These are phyloP conservation scores for Saitozyma sp. DNA, from an alignment of 768 basidiomycete genomes.

Conservation along the genomic window DNA sequence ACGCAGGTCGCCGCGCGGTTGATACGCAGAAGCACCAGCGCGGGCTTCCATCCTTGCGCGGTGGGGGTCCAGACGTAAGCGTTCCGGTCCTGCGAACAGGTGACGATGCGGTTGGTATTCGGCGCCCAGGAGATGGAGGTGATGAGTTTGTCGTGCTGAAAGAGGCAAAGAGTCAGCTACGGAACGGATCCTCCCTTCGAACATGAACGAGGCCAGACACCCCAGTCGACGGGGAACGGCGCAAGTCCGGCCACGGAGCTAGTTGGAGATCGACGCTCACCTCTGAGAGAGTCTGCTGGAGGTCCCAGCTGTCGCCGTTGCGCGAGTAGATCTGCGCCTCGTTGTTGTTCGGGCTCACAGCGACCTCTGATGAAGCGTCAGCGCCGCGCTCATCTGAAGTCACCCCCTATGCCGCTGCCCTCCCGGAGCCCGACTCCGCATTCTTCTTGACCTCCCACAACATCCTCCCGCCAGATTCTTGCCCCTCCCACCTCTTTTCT, in stretches of 20 bases:
- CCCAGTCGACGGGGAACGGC: too few relatives aligned
- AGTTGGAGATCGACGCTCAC: constrained; percentile 54
- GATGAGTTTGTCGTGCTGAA: constrained; percentile 92
- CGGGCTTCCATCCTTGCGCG: constrained; percentile 92
- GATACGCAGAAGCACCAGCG: constrained; percentile 89
- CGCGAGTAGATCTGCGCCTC: constrained; percentile 78
- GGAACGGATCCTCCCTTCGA: constrained; percentile 5
- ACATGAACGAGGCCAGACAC: not conserved
- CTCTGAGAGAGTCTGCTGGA: constrained; percentile 77
- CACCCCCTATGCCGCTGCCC: not conserved
- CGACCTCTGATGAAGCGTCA: constrained; percentile 67
- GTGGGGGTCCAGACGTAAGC: constrained; percentile 97
- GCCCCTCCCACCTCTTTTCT: too few relatives aligned
- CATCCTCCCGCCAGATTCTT: too few relatives aligned
- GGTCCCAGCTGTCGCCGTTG: constrained; percentile 44
- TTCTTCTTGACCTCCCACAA: too few relatives aligned
- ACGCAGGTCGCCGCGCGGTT: constrained; percentile 95
- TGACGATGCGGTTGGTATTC: constrained; percentile 93
- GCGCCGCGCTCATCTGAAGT: not conserved
- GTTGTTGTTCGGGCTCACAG: constrained; percentile 84
- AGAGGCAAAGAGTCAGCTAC: not conserved
- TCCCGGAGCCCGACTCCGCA: too few relatives aligned
- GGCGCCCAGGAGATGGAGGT: constrained; percentile 99
- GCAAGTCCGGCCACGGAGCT: too few relatives aligned
- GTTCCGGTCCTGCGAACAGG: constrained; percentile 97